A percentile compares a stretch with the other conserved stretches of the same genome.
phyloP scores from a whole-genome alignment of 768 basidiomycete species.

The Gloeopeniophorella convolvens region DNA sequence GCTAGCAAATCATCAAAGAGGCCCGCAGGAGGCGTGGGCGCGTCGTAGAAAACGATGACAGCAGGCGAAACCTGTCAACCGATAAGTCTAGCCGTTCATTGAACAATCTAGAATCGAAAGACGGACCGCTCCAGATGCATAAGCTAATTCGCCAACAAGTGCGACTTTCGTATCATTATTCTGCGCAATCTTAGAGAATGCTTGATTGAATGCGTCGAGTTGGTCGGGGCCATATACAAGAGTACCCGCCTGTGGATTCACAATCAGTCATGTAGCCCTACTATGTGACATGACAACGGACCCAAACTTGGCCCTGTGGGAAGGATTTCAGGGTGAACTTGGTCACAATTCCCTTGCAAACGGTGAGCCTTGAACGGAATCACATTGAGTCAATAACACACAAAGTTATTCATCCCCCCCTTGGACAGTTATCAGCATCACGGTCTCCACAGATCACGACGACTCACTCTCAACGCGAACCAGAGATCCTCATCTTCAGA shows the following conservation, averaged over 20 bases:
- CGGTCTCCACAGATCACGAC: background rate
- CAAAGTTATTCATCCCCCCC: slow-evolving; percentile 56
- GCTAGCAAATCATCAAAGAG: slow-evolving; percentile 42
- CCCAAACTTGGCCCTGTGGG: slow-evolving; percentile 52
- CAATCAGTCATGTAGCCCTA: background rate
- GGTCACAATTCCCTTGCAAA: slow-evolving; percentile 46
- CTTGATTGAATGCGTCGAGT: background rate
- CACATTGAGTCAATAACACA: slow-evolving; percentile 12
- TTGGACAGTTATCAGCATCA: slow-evolving; percentile 18
- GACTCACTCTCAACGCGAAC: slow-evolving; percentile 32
- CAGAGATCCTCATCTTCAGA: slow-evolving; percentile 30
- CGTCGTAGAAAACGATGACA: slow-evolving; percentile 45
- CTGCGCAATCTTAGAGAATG: background rate
- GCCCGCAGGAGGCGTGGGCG: slow-evolving; percentile 37
- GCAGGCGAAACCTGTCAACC: background rate
- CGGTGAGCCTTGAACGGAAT: background rate
- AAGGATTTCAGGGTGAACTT: slow-evolving; percentile 44
- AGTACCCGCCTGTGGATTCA: background rate
- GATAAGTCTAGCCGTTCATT: slow-evolving; percentile 32
- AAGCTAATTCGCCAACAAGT: background rate
- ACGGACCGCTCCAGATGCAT: slow-evolving; percentile 32
- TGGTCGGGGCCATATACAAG: background rate
- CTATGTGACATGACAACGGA: slow-evolving; percentile 23
- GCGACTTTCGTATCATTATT: background rate
- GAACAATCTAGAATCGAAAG: slow-evolving; percentile 3